A percentile compares a stretch with the other conserved stretches of the same genome.
phyloP scores from a whole-genome alignment of 345 rosid species.

The Zanthoxylum bungeanum region DNA sequence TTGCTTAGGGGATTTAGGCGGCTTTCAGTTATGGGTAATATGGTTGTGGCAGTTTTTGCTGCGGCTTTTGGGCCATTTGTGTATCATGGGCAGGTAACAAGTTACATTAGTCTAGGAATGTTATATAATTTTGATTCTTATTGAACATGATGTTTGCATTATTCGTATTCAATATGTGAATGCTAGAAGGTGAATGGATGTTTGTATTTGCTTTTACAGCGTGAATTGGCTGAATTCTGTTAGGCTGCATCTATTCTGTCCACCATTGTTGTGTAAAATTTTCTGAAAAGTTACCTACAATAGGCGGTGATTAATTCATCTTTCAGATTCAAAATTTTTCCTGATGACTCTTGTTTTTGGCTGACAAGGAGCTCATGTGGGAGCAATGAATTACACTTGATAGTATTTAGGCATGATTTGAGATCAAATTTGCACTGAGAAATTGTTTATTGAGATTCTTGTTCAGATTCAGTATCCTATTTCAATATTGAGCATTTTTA shows the following conservation, averaged over 20 bases:
- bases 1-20: slow-evolving; percentile 47
- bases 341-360: slow-evolving; percentile 11
- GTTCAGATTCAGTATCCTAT: not conserved
- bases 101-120: not conserved
- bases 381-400: slow-evolving; percentile 18
- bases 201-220: too few species aligned
- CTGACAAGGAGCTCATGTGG: slow-evolving; percentile 19
- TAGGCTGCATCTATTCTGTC: too few species aligned
- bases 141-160: not conserved
- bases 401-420: slow-evolving; percentile 6
- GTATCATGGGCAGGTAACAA: slow-evolving; percentile 70
- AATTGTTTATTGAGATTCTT: slow-evolving; percentile 3
- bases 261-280: slow-evolving; percentile 35
- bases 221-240: too few species aligned
- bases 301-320: slow-evolving; percentile 20
- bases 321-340: slow-evolving; percentile 17
- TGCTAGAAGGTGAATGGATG: too few species aligned
- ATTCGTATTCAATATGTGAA: too few species aligned
- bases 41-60: slow-evolving; percentile 60
- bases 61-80: slow-evolving; percentile 78
- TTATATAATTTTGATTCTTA: not conserved
- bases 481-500: not conserved
- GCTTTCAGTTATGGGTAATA: slow-evolving; percentile 51
- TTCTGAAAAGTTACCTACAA: slow-evolving; percentile 24
- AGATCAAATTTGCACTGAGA: not conserved